These are phyloP conservation scores for Myxozyma udenii DNA, from an alignment of 805 yeast species.

Conservation along the genomic window DNA sequence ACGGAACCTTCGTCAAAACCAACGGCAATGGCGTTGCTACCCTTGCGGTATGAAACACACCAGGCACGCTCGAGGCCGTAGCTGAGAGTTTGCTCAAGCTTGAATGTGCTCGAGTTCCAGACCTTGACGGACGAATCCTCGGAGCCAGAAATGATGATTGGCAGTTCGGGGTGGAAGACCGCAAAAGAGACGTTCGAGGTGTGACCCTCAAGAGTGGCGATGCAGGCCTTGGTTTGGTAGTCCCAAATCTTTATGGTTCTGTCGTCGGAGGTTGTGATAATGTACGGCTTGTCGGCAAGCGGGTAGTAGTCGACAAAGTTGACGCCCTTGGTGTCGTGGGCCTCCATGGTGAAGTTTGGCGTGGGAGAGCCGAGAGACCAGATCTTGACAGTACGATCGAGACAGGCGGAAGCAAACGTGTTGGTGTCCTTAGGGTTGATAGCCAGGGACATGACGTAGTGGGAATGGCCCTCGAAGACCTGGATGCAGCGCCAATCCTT, in stretches of 20 bases:
- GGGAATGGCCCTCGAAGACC: constrained; percentile 91
- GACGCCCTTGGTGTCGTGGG: constrained; percentile 91
- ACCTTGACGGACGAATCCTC: constrained; percentile 93
- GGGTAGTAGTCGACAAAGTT: constrained; percentile 97
- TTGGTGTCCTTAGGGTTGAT: constrained; percentile 97
- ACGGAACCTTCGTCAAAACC: constrained; percentile 95
- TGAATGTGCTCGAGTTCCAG: constrained; percentile 94
- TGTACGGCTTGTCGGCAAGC: constrained; percentile 93
- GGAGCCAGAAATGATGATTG: constrained; percentile 90
- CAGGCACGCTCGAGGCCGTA: constrained; percentile 94
- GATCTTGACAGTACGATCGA: constrained; percentile 93
- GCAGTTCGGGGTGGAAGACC: constrained; percentile 95
- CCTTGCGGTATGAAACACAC: constrained; percentile 79
- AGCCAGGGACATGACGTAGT: constrained; percentile 89
- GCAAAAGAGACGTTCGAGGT: constrained; percentile 94
- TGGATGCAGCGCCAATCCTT: constrained; percentile 86
- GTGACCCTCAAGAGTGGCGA: constrained; percentile 93
- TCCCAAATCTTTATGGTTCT: constrained; percentile 75
- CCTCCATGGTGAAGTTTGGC: constrained; percentile 87
- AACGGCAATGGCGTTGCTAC: constrained; percentile 75
- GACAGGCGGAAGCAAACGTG: constrained; percentile 95
- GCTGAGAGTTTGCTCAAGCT: constrained; percentile 85
- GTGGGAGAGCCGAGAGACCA: constrained; percentile 88
- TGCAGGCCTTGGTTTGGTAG: constrained; percentile 93
- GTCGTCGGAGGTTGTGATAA: constrained; percentile 93